These are phyloP conservation scores for Thymus quinquecostatus DNA, from an alignment of 257 asterid species.

Conservation along the genomic window DNA sequence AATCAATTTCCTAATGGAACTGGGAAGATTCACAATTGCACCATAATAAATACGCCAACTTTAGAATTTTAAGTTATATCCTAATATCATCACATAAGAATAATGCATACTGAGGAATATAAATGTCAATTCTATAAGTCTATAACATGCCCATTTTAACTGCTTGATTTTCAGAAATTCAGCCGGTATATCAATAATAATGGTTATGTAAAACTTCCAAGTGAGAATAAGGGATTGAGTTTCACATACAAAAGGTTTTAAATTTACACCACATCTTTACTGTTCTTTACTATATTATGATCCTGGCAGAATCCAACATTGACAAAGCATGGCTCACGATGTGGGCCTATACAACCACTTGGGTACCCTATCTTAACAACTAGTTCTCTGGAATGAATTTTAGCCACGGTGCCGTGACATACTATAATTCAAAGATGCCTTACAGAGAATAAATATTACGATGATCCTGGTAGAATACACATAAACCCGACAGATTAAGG, in stretches of 20 bases:
- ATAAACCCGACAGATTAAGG: constrained; percentile 14
- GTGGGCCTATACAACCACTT: constrained; percentile 4
- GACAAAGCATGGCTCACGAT: neutral
- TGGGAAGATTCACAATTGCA: neutral
- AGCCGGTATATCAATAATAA: neutral
- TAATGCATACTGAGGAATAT: neutral
- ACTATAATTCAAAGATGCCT: neutral
- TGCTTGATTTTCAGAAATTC: neutral
- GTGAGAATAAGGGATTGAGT: neutral
- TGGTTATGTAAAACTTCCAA: neutral
- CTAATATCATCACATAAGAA: constrained; percentile 6
- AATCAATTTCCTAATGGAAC: neutral
- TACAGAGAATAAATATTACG: neutral
- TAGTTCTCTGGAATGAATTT: neutral
- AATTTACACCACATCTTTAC: too few species aligned
- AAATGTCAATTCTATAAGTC: constrained; percentile 1
- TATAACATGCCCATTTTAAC: neutral
- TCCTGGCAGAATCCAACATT: neutral
- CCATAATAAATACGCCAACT: constrained; percentile 5
- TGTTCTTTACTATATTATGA: neutral
- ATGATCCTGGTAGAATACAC: constrained; percentile 8
- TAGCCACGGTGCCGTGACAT: neutral
- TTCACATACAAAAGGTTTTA: too few species aligned
- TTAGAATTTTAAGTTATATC: constrained; percentile 10
- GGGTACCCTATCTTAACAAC: neutral